Evolutionary conservation across 169 alveolate genomes (phyloP), one percentile per base, ranked within the genome.

Genomic region (Cryptosporidium bovis): DNA sequence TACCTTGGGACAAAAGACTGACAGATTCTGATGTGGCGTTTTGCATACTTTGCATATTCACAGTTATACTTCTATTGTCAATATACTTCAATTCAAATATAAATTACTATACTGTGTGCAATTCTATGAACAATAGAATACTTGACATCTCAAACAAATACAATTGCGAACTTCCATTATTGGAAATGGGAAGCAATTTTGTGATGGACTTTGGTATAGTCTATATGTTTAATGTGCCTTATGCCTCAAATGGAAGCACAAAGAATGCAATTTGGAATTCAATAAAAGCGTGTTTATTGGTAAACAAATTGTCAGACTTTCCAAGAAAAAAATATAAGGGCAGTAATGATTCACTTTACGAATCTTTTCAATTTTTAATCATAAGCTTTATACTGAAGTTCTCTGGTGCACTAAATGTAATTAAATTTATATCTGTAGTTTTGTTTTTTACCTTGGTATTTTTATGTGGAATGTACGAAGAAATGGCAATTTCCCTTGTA

Each of bases 1-100:
- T 77, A 24, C 87, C 71, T 5, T 77, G 87, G 87, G 71, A 62
- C n/a, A 60, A 36, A 31, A 77, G 56, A 6, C 64, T 77, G 34
- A 44, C 69, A 3, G 64, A 77, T 5, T 77, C 87, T 10, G 87
- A 77, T 24, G 0, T 77, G 10, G 13, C 56, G 10, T 77, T 77
- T 48, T 29, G 55, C 6, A 2, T 77, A 3, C 34, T 58, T 20
- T 77, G 71, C 51, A 33, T 77, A 15, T 6, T 77, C 2, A 77
- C 87, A 10, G 27, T 62, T 2, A 10, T 56, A 2, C 2, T 24
- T 7, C 29, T 77, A 13, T 77, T 77, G 20, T 56, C 64, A 3
- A 44, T 77, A 34, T 77, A 77, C 50, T 77, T 16, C 7, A 77
- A 77, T 29, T 69, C 83, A 12, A 34, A 24, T 69, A 8, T 40